Evolutionary conservation across 2,329 filamentous ascomycete species (phyloP).

Genomic region (Aspergillus pseudoviridinutans): DNA sequence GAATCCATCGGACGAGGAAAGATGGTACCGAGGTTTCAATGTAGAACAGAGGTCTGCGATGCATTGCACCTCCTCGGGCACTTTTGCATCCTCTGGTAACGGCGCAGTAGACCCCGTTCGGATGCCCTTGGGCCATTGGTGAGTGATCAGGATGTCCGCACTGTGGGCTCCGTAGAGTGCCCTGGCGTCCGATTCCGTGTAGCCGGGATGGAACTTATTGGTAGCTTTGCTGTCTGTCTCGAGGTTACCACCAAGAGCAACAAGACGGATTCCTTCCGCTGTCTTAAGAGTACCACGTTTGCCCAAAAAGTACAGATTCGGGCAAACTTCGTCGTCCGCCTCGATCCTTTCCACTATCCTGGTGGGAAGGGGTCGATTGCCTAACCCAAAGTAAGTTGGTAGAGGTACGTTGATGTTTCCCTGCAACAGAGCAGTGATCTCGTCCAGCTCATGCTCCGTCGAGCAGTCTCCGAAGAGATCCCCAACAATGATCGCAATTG

Average conservation of each 20-base stretch:
- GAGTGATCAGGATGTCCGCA: conserved; percentile 83
- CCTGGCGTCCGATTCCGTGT: conserved; percentile 72
- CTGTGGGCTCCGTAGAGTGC: conserved; percentile 69
- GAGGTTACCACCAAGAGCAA: conserved; percentile 74
- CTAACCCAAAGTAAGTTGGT: conserved; percentile 87
- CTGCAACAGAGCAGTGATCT: conserved; percentile 62
- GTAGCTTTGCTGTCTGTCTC: conserved; percentile 45
- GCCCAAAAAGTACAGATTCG: conserved; percentile 87
- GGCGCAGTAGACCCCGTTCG: conserved; percentile 63
- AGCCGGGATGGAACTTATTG: conserved; percentile 69
- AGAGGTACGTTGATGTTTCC: conserved; percentile 73
- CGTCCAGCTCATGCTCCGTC: conserved; percentile 50
- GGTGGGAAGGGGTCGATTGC: conserved; percentile 66
- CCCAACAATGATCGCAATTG: conserved; percentile 78
- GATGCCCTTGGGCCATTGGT: conserved; percentile 76
- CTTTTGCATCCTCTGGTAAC: conserved; percentile 51
- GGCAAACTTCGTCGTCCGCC: conserved; percentile 69
- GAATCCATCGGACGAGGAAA: conserved; percentile 65
- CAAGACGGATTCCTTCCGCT: conserved; percentile 80
- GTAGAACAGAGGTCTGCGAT: conserved; percentile 73
- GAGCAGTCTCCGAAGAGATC: conserved; percentile 67
- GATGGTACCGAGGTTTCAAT: conserved; percentile 88
- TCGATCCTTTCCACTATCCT: conserved; percentile 69
- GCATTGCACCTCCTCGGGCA: conserved; percentile 57
- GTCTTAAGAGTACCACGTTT: conserved; percentile 87